Conservation (phyloP, 495 filamentous ascomycete genomes). For the Talaromyces liani region DNA sequence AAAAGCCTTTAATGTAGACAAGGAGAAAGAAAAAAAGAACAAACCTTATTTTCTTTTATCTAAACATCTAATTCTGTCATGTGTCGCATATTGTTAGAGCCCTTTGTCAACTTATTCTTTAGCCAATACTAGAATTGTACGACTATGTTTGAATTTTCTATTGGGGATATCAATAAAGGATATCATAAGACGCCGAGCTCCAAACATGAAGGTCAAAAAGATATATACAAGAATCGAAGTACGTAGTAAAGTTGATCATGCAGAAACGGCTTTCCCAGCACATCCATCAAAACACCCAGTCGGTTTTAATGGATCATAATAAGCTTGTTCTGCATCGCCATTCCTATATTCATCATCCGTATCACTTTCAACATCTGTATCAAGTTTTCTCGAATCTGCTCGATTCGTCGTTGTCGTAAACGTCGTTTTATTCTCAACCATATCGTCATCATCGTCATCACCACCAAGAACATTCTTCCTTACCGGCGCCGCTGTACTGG, state of each 20-base stretch:
- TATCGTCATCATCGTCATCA: slow-evolving; percentile 32
- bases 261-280: slow-evolving; percentile 16
- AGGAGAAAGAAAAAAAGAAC: not conserved
- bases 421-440: slow-evolving; percentile 21
- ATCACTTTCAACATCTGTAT: slow-evolving; percentile 28
- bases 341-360: slow-evolving; percentile 39
- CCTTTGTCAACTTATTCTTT: slow-evolving; percentile 4
- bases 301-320: slow-evolving; percentile 46
- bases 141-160: slow-evolving; percentile 4
- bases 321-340: slow-evolving; percentile 28
- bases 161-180: not conserved
- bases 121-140: slow-evolving; percentile 11
- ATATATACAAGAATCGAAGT: not conserved
- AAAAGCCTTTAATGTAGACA: slow-evolving; percentile 1
- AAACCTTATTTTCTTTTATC: not conserved
- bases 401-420: slow-evolving; percentile 43
- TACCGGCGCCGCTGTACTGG: slow-evolving; percentile 15
- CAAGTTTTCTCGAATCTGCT: slow-evolving; percentile 22
- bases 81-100: slow-evolving; percentile 10
- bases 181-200: not conserved
- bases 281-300: slow-evolving; percentile 43
- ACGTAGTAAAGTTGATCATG: not conserved
- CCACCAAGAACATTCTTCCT: slow-evolving; percentile 39
- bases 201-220: not conserved
- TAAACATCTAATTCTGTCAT: slow-evolving; percentile 9